Evolutionary conservation across 148 eudicot species (phyloP), one percentile per base, ranked within the genome.

Genomic region (Rhododendron simsii): DNA sequence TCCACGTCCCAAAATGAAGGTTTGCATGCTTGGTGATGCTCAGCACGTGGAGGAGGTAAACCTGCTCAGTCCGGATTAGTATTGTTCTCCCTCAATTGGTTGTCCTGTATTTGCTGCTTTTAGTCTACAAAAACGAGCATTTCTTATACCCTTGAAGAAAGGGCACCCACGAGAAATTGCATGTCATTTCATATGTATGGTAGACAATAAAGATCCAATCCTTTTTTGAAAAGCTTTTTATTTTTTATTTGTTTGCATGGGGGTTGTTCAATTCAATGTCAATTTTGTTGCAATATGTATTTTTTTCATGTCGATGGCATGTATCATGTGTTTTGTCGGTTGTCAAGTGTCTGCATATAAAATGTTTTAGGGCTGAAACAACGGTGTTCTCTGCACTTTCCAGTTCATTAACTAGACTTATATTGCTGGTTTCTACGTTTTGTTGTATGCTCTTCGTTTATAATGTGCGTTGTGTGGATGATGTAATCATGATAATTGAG

Each of bases 1-100:
- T 30, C 95, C 98, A 39, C 93, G 98, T 26, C 98, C 98, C 21
- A 95, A 93, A 91, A 92, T 95, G 95, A 95, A 91, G 63, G 93
- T 95, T 69, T 95, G 98, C 90, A 93, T 95, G 98, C 98, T 95
- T 85, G 98, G 98, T 18, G 98, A 95, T 92, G 98, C 98, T 5
- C 98, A 93, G 83, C 98, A 95, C 30, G 95, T 95, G 30, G 98
- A 91, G 86, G 95, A 92, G 95, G 98, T 95, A 92, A 26, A 51
- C 23, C 48, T 74, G 7, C 14, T 28, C 5, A 3, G 48, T 2
- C n/a, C 0, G 13, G 21, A 20, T 20, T 75, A 39, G 45, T 41
- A 18, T 20, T 37, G 26, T 37, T 7, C 8, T 75, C 7, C 5
- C 26, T 76, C 11, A 7, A 30, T 69, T 28, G 75, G 35, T 76